These are phyloP conservation scores for Populus ilicifolia DNA, from an alignment of 345 rosid genomes.

Conservation along the genomic window DNA sequence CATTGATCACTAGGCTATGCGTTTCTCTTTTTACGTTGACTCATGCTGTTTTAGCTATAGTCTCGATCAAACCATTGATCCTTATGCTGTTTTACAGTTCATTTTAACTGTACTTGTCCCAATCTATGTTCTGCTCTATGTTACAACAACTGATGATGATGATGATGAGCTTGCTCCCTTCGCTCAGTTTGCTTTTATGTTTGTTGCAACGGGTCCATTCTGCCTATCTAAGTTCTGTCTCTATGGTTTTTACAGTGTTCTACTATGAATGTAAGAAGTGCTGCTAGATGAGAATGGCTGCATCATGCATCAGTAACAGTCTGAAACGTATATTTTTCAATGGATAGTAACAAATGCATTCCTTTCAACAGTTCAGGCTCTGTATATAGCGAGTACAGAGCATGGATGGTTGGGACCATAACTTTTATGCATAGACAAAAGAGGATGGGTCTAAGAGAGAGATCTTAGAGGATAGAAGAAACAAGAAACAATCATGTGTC, in stretches of 20 bases:
- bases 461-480: not conserved
- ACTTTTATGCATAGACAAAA: too few species aligned
- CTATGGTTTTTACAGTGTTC: constrained; percentile 12
- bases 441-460: too few species aligned
- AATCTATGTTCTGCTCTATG: constrained; percentile 10
- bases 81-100: too few species aligned
- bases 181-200: constrained; percentile 14
- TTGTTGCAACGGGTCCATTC: not conserved
- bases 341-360: too few species aligned
- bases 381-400: too few species aligned
- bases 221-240: constrained; percentile 6
- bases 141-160: constrained; percentile 2
- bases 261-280: constrained; percentile 3
- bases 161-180: constrained; percentile 7
- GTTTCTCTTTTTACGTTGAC: constrained; percentile 1
- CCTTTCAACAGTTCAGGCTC: too few species aligned
- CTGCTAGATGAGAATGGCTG: too few species aligned
- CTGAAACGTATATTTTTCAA: too few species aligned
- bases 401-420: too few species aligned
- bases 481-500: not conserved
- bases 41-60: not conserved
- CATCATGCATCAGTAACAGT: too few species aligned
- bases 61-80: not conserved
- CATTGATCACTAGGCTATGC: constrained; percentile 13
- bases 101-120: constrained; percentile 4